phyloP scores from a whole-genome alignment of 768 basidiomycete species.

The Daedalea quercina region DNA sequence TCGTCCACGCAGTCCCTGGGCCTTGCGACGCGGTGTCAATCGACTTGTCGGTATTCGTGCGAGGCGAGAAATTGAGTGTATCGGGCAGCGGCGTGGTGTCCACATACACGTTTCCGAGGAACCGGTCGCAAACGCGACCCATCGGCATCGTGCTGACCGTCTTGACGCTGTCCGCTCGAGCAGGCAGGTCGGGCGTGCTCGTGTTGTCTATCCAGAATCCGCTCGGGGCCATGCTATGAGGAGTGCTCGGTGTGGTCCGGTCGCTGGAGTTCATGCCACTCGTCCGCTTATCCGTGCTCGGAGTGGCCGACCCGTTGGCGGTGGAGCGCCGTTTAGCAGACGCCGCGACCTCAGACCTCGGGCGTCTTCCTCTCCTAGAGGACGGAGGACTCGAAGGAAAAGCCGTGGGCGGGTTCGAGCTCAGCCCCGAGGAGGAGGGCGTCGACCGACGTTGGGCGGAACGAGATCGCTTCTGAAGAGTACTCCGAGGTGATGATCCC shows the following conservation, averaged over 20 bases:
- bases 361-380: background rate
- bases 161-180: background rate
- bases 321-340: background rate
- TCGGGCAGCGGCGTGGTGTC: background rate
- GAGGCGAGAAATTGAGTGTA: background rate
- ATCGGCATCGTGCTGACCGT: background rate
- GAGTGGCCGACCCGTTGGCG: background rate
- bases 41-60: background rate
- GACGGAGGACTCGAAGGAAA: background rate
- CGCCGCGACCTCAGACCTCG: background rate
- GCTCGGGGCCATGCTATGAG: background rate
- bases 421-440: no score
- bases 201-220: background rate
- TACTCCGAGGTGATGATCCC: no score
- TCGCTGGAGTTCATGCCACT: background rate
- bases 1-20: background rate
- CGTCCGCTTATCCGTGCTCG: background rate
- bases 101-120: background rate
- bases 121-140: background rate
- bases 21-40: background rate
- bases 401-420: background rate
- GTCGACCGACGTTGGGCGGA: no score
- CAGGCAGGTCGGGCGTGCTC: background rate
- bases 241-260: background rate
- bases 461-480: no score